These are phyloP conservation scores for Cajanus cajan DNA, from an alignment of 306 rosid species.

Conservation along the genomic window DNA sequence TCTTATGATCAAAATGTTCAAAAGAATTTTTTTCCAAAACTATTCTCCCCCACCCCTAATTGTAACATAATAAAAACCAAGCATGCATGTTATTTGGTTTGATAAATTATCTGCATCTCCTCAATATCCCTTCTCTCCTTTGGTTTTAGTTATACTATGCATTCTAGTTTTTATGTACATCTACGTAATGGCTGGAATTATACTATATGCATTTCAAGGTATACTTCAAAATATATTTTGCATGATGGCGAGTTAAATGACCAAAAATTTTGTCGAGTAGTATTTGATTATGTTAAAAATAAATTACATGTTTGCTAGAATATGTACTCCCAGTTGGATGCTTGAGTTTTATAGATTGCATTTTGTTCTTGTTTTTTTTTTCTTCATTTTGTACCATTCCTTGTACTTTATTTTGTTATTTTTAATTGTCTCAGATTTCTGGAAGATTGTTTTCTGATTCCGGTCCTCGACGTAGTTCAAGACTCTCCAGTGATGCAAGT, in stretches of 20 bases:
- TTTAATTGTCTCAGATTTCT: slow-evolving; percentile 52
- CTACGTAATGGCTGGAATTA: not conserved
- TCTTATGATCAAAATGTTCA: not conserved
- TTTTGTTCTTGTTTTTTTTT: slow-evolving; percentile 7
- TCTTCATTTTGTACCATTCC: slow-evolving; percentile 10
- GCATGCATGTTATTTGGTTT: not conserved
- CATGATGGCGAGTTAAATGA: slow-evolving; percentile 1
- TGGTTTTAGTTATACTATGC: not conserved
- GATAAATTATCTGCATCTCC: not conserved
- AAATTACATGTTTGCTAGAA: slow-evolving; percentile 9
- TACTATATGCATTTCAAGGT: not conserved
- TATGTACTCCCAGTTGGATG: not conserved
- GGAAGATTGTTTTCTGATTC: slow-evolving; percentile 94
- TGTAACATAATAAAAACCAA: not conserved
- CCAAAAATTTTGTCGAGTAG: not conserved
- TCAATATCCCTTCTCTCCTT: not conserved
- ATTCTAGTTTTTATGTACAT: not conserved
- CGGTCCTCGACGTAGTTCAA: slow-evolving; percentile 87
- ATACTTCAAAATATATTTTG: slow-evolving; percentile 9
- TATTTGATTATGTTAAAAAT: not conserved
- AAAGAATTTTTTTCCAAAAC: slow-evolving; percentile 1
- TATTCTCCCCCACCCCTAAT: not conserved
- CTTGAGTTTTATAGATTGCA: not conserved
- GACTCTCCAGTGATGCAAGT: slow-evolving; percentile 75
- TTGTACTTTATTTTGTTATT: not conserved